Conservation (phyloP, 2,329 filamentous ascomycete species). For the Bertia moriformis region DNA sequence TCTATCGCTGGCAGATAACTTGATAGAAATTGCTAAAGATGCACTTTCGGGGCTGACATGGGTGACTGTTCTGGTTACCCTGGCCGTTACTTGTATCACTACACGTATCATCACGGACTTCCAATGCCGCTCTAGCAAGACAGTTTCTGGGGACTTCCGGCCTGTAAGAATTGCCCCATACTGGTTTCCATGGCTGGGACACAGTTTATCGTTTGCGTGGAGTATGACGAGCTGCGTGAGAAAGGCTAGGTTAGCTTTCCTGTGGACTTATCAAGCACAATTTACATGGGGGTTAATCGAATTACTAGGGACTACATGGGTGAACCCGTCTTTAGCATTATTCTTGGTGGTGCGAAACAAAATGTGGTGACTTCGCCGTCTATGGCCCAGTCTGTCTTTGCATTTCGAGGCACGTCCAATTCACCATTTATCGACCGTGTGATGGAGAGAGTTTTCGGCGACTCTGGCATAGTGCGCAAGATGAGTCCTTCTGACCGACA, state of each 20-base stretch:
- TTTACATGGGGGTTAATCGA: background rate
- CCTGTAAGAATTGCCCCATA: background rate
- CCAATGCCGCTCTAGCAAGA: background rate
- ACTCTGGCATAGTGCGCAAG: background rate
- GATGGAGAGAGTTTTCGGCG: background rate
- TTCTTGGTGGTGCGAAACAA: background rate
- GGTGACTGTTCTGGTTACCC: background rate
- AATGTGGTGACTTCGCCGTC: background rate
- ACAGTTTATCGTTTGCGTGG: background rate
- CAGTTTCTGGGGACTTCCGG: background rate
- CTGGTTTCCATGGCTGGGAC: constrained; percentile 1
- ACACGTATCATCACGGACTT: background rate
- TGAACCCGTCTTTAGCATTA: background rate
- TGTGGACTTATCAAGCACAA: background rate
- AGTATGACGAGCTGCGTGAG: background rate
- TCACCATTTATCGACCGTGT: background rate
- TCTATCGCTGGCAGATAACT: background rate
- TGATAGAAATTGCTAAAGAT: background rate
- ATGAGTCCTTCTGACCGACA: background rate
- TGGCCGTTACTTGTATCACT: background rate
- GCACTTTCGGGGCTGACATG: background rate
- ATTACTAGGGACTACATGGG: background rate
- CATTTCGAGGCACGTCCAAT: background rate
- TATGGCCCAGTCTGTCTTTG: background rate
- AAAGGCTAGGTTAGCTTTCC: background rate